phyloP scores from a whole-genome alignment of 23 red algal genomes.

The Gracilaria domingensis region DNA sequence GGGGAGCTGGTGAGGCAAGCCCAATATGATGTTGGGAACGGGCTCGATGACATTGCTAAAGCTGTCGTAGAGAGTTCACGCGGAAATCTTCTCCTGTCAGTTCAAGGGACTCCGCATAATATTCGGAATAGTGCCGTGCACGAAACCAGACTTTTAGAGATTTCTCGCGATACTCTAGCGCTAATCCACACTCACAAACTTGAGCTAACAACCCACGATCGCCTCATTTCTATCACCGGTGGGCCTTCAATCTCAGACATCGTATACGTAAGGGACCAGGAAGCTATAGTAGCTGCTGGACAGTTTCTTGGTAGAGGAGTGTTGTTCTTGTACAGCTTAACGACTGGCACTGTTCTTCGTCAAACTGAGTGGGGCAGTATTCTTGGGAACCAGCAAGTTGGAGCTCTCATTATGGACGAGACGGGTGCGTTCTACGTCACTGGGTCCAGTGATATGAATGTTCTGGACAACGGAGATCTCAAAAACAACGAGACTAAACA shows the following conservation, averaged over 20 bases:
- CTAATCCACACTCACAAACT: neutral
- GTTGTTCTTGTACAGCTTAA: constrained; percentile 46
- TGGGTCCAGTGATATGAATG: constrained; percentile 23
- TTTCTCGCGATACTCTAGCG: constrained; percentile 14
- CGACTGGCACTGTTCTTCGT: constrained; percentile 3
- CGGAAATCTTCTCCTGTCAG: constrained; percentile 44
- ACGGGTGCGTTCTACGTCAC: constrained; percentile 54
- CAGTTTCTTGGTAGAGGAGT: constrained; percentile 67
- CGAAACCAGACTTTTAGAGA: constrained; percentile 52
- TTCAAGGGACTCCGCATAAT: constrained; percentile 31
- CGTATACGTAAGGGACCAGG: constrained; percentile 39
- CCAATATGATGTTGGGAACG: constrained; percentile 45
- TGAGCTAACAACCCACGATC: neutral
- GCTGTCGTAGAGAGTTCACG: constrained; percentile 35
- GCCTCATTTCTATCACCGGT: constrained; percentile 21
- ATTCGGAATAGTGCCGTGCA: constrained; percentile 27
- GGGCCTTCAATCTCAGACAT: constrained; percentile 58
- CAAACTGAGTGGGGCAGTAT: constrained; percentile 54
- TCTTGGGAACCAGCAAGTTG: constrained; percentile 35
- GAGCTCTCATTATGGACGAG: constrained; percentile 27
- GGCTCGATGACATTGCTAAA: constrained; percentile 51
- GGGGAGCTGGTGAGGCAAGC: constrained; percentile 20
- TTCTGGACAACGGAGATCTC: constrained; percentile 31
- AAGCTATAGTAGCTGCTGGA: constrained; percentile 55
- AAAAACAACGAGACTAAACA: neutral